These are phyloP conservation scores for Talaromyces liani DNA, from an alignment of 495 filamentous ascomycete genomes.

Conservation along the genomic window DNA sequence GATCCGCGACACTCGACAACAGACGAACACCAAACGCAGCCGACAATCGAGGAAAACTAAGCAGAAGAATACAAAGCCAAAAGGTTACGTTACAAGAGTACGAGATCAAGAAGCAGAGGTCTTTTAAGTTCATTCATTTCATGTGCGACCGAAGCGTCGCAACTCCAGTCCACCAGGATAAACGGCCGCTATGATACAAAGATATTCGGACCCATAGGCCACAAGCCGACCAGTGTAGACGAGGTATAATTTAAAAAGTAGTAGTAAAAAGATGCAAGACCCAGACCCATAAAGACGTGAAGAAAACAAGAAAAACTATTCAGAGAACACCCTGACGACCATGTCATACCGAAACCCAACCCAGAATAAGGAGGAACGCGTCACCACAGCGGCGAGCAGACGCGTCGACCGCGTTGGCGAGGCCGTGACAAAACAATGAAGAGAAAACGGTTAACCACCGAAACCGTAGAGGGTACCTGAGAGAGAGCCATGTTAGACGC, in stretches of 20 bases:
- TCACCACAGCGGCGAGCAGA: slow-evolving; percentile 26
- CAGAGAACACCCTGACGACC: slow-evolving; percentile 47
- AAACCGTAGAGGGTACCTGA: slow-evolving; percentile 89
- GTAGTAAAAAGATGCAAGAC: slow-evolving; percentile 19
- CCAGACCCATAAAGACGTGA: slow-evolving; percentile 42
- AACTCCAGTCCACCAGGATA: slow-evolving; percentile 7
- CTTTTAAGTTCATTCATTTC: slow-evolving; percentile 8
- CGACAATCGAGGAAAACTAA: background rate
- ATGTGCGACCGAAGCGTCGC: background rate
- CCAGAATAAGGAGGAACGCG: slow-evolving; percentile 35
- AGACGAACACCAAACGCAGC: background rate
- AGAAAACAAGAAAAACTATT: slow-evolving; percentile 28
- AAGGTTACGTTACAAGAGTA: background rate
- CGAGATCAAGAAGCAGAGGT: background rate
- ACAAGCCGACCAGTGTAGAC: slow-evolving; percentile 10
- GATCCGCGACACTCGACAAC: background rate
- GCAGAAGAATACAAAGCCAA: background rate
- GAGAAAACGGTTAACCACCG: slow-evolving; percentile 72
- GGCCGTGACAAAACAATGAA: slow-evolving; percentile 25
- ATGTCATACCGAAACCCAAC: slow-evolving; percentile 43
- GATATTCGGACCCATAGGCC: slow-evolving; percentile 7
- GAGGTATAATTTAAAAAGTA: slow-evolving; percentile 9
- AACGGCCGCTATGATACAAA: slow-evolving; percentile 10
- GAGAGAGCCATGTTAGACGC: slow-evolving; percentile 17
- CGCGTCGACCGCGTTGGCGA: slow-evolving; percentile 31